phyloP scores from a whole-genome alignment of 2,329 filamentous ascomycete genomes.

The Curvularia verruculosa region DNA sequence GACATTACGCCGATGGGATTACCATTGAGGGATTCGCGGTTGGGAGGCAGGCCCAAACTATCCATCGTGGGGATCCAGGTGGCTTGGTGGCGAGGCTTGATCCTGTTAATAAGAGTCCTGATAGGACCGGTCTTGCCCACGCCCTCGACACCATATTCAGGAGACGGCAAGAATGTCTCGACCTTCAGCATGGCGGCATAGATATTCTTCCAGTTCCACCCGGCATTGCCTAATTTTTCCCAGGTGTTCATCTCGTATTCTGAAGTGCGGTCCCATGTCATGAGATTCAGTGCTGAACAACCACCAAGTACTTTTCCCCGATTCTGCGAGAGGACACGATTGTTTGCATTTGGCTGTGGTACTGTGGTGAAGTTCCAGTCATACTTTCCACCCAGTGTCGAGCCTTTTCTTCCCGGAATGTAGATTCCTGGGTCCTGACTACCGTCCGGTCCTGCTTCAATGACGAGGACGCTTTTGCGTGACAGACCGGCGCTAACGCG shows the following conservation, averaged over 20 bases:
- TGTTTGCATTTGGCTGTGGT: constrained; percentile 49
- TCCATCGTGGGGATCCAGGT: constrained; percentile 56
- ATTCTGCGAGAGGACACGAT: constrained; percentile 51
- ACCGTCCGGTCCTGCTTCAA: constrained; percentile 40
- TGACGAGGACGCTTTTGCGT: constrained; percentile 29
- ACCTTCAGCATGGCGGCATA: constrained; percentile 42
- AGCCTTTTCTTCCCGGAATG: constrained; percentile 37
- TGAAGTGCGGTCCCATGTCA: constrained; percentile 43
- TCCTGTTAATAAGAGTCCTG: constrained; percentile 50
- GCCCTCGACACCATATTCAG: constrained; percentile 35
- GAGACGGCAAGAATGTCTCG: constrained; percentile 39
- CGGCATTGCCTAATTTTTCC: constrained; percentile 39
- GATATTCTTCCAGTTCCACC: constrained; percentile 43
- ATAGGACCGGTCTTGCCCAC: constrained; percentile 43
- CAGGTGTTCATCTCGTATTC: constrained; percentile 42
- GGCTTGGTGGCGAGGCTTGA: constrained; percentile 53
- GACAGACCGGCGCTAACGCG: constrained; percentile 43
- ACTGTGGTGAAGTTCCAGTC: constrained; percentile 55
- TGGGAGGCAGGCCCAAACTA: constrained; percentile 51
- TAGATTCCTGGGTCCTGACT: constrained; percentile 34
- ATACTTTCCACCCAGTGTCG: constrained; percentile 35
- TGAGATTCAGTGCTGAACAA: constrained; percentile 54
- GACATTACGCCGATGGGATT: constrained; percentile 59
- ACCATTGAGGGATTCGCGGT: constrained; percentile 57
- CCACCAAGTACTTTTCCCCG: constrained; percentile 59